Percentiles rank a stretch among this genome's conserved stretches.
These are phyloP conservation scores for Saturnispora bothae DNA, from an alignment of 805 yeast genomes.

Conservation along the genomic window DNA sequence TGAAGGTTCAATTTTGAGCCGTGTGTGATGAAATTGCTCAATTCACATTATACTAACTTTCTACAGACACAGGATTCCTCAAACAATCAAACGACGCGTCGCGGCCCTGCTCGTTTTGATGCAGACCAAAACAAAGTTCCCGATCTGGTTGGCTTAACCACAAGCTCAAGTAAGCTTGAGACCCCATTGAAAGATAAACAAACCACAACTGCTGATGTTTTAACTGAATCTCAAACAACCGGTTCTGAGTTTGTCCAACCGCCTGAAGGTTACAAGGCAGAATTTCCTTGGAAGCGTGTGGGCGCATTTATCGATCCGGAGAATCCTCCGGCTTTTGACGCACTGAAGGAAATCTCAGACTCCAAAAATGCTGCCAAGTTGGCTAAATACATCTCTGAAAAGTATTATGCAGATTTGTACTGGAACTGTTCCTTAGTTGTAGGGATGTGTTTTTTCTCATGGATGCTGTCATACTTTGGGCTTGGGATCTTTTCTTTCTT, in stretches of 20 bases:
- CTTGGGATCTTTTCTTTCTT: slow-evolving; percentile 55
- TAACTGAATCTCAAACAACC: no score
- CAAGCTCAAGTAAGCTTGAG: no score
- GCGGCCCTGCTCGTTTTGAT: neutral
- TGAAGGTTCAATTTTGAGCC: no score
- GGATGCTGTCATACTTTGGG: slow-evolving; percentile 54
- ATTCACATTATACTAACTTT: no score
- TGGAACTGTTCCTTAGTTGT: slow-evolving; percentile 54
- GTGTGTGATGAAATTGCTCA: no score
- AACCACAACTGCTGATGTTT: neutral
- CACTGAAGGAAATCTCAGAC: slow-evolving; percentile 13
- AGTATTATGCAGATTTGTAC: slow-evolving; percentile 61
- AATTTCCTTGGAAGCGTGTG: slow-evolving; percentile 28
- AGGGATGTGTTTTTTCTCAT: slow-evolving; percentile 65
- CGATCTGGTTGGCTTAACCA: no score
- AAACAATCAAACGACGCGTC: neutral
- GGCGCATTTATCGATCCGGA: slow-evolving; percentile 25
- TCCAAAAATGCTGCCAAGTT: slow-evolving; percentile 26
- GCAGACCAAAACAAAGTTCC: no score
- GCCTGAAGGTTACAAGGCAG: slow-evolving; percentile 10
- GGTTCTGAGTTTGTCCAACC: slow-evolving; percentile 8
- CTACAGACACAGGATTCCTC: neutral
- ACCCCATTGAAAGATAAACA: neutral
- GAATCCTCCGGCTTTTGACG: slow-evolving; percentile 16
- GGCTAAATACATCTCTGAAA: slow-evolving; percentile 55